Evolutionary conservation across 257 asterid genomes (phyloP), one percentile per base, ranked within the genome.

Genomic region (Fraxinus cuspidata): DNA sequence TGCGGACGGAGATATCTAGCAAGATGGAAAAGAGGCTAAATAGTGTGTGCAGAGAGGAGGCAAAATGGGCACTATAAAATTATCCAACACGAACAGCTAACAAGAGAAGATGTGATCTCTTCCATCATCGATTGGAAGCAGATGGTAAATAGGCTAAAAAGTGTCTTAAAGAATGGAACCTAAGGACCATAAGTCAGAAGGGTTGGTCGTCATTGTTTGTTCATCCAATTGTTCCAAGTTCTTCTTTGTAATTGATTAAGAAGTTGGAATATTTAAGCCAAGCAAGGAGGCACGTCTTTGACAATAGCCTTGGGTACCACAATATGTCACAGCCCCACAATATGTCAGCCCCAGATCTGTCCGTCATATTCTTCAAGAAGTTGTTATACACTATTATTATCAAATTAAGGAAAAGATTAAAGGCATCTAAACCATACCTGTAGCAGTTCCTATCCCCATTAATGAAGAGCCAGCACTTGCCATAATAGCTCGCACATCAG

Each of bases 401-500:
- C 32, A 25, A 60, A 29, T 13, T 21, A 58, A 21, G 29, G 67
- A 58, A 60, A 21, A 77, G 35, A 18, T 44, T 58, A 81, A 60
- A 29, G 80, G 81, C 44, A 79, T 68, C 70, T 51, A 70, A 77
- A 70, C 64, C 79, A 12, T 86, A 94, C 98, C 97, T 81, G 98
- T 94, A 13, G 97, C 97, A 15, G 98, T 90, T 83, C 98, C 98
- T 77, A 94, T 92, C 74, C 97, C 98, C 97, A 94, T 91, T 82
- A 94, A 81, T 35, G 98, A 92, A 27, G 97, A 92, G 51, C 98
- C 98, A 73, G 98, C 97, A 88, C 81, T 91, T 72, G 93, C 97
- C 98, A 94, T 94, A 80, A 92, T 91, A 63, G 98, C 97, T 81
- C 97, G 93, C 40, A 94, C 97, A 87, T 94, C 98, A 82, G 97